phyloP scores from a whole-genome alignment of 306 rosid genomes.

The Cercis canadensis region DNA sequence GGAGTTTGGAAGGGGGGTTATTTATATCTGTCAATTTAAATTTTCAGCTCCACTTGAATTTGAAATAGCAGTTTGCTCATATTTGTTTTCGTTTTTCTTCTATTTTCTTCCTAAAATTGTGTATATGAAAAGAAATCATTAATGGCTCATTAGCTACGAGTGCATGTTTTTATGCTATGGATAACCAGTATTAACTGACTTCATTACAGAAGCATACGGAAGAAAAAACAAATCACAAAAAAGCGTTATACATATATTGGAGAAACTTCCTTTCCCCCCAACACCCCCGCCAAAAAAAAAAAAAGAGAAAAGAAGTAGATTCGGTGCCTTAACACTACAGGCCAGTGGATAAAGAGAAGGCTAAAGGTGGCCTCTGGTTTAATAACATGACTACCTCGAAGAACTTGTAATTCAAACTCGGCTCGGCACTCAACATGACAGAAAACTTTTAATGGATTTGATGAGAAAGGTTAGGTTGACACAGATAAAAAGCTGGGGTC shows the following conservation, averaged over 20 bases:
- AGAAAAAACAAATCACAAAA: too few relatives aligned
- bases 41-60: constrained; percentile 35
- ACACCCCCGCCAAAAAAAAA: too few relatives aligned
- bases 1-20: constrained; percentile 24
- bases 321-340: too few relatives aligned
- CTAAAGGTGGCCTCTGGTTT: not conserved
- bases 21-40: constrained; percentile 26
- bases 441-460: too few relatives aligned
- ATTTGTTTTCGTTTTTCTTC: constrained; percentile 12
- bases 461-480: too few relatives aligned
- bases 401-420: not conserved
- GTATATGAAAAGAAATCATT: constrained; percentile 18
- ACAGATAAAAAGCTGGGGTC: not conserved
- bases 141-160: constrained; percentile 5
- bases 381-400: not conserved
- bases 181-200: too few relatives aligned
- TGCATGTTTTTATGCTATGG: constrained; percentile 27
- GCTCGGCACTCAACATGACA: too few relatives aligned
- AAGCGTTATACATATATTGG: too few relatives aligned
- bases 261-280: too few relatives aligned
- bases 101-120: constrained; percentile 29
- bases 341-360: not conserved
- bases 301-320: too few relatives aligned
- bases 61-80: constrained; percentile 29
- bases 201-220: not conserved